These are phyloP conservation scores for Alternaria brassicicola DNA, from an alignment of 2,329 filamentous ascomycete species.

Conservation along the genomic window DNA sequence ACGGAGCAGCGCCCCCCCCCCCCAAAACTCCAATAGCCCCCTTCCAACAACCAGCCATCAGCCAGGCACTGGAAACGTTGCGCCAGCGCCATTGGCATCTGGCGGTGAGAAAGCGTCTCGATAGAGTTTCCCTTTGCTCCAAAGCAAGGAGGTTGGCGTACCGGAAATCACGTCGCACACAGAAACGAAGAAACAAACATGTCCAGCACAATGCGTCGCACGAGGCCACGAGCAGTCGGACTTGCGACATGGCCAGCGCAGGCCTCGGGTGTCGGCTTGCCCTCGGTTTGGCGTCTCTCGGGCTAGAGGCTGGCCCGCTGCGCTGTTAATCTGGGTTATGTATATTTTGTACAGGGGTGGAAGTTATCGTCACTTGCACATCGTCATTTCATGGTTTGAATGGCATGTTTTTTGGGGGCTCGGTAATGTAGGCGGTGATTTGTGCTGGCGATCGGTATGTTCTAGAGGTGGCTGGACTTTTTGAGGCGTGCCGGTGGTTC, in stretches of 20 bases:
- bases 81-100: not conserved
- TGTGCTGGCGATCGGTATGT: not conserved
- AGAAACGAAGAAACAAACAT: not conserved
- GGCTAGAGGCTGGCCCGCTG: not conserved
- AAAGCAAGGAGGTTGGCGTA: not conserved
- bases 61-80: not conserved
- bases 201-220: not conserved
- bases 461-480: conserved; percentile 1
- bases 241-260: not conserved
- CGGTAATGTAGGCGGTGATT: not conserved
- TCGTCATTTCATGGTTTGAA: not conserved
- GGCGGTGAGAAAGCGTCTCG: not conserved
- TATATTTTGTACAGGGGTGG: not conserved
- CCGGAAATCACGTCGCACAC: not conserved
- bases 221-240: not conserved
- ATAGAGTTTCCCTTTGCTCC: not conserved
- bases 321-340: not conserved
- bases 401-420: not conserved
- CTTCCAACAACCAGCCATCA: not conserved
- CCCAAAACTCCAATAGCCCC: not conserved
- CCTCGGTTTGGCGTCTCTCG: not conserved
- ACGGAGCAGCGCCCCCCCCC: not conserved
- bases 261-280: not conserved
- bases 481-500: not conserved
- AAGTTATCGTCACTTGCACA: not conserved